Evolutionary conservation across 2,329 filamentous ascomycete genomes (phyloP).

Genomic region (Zasmidium angulare): DNA sequence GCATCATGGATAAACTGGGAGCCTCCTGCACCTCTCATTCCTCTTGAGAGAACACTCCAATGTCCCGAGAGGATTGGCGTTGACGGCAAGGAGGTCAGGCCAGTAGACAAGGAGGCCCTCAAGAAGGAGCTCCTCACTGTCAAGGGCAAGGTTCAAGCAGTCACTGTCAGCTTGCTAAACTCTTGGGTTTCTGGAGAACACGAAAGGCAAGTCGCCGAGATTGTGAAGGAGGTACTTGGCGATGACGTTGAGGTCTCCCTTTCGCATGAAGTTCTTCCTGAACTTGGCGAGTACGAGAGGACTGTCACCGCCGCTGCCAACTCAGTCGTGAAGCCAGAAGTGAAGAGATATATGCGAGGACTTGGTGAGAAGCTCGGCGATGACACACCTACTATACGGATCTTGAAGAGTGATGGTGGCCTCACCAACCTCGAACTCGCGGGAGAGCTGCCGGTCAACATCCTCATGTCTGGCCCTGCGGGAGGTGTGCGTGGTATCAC

Average conservation of each 20-base stretch:
- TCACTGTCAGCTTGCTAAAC: constrained; percentile 28
- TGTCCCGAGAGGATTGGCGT: constrained; percentile 27
- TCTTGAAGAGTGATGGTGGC: constrained; percentile 29
- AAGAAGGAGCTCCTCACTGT: constrained; percentile 25
- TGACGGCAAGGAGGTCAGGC: constrained; percentile 24
- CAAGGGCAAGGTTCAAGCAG: constrained; percentile 30
- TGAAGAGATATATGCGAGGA: constrained; percentile 27
- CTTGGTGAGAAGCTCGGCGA: constrained; percentile 26
- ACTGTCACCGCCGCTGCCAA: constrained; percentile 29
- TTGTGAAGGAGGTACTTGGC: constrained; percentile 27
- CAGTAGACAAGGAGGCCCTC: constrained; percentile 25
- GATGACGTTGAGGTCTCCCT: constrained; percentile 27
- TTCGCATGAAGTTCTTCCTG: constrained; percentile 27
- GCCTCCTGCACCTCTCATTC: constrained; percentile 27
- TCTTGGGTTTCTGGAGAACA: constrained; percentile 29
- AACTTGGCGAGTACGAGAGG: constrained; percentile 30
- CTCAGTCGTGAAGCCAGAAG: constrained; percentile 30
- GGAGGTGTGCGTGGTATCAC: constrained; percentile 29
- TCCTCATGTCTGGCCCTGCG: constrained; percentile 30
- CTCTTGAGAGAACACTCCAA: constrained; percentile 27
- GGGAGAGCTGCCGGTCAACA: constrained; percentile 27
- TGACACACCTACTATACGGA: constrained; percentile 25
- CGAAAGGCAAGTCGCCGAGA: constrained; percentile 25
- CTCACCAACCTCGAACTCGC: constrained; percentile 27
- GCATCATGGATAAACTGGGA: constrained; percentile 29